Evolutionary conservation across 768 basidiomycete genomes (phyloP).

Genomic region (Mycena crocata): DNA sequence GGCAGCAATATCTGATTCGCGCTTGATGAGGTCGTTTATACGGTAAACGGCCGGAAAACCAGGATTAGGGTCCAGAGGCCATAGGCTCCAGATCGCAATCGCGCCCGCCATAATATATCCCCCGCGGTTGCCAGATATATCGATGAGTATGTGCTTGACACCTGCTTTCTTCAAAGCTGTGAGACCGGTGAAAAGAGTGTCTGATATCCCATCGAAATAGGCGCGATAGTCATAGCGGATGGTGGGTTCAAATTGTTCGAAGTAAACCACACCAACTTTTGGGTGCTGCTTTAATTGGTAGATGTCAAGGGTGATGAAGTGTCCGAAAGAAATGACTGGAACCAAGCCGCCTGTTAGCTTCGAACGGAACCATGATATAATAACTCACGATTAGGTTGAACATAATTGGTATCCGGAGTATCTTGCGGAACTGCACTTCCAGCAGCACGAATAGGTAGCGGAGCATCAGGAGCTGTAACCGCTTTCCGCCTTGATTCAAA

Average conservation of each 20-base stretch:
- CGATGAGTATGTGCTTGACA: constrained; percentile 30
- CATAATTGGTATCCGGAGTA: constrained; percentile 16
- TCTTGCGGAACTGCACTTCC: background rate
- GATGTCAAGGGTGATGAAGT: constrained; percentile 29
- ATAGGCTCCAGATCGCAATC: constrained; percentile 24
- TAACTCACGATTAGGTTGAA: constrained; percentile 26
- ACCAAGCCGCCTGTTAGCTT: background rate
- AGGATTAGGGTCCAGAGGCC: constrained; percentile 29
- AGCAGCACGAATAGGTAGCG: constrained; percentile 5
- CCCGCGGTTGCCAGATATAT: constrained; percentile 31
- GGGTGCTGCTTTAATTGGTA: constrained; percentile 30
- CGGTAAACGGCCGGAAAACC: constrained; percentile 29
- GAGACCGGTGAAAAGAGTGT: constrained; percentile 25
- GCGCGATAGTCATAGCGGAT: background rate
- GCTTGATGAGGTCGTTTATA: constrained; percentile 26
- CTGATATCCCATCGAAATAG: constrained; percentile 21
- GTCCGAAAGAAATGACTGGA: constrained; percentile 30
- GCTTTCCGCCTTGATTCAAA: constrained; percentile 3
- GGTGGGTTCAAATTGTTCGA: constrained; percentile 31
- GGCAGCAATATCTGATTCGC: constrained; percentile 19
- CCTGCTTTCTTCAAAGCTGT: constrained; percentile 29
- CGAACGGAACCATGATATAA: too few species aligned
- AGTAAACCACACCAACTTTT: constrained; percentile 34
- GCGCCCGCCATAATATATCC: constrained; percentile 31
- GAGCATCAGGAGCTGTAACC: constrained; percentile 17